These are phyloP conservation scores for Jaltomata sinuosa DNA, from an alignment of 257 asterid species.

Conservation along the genomic window DNA sequence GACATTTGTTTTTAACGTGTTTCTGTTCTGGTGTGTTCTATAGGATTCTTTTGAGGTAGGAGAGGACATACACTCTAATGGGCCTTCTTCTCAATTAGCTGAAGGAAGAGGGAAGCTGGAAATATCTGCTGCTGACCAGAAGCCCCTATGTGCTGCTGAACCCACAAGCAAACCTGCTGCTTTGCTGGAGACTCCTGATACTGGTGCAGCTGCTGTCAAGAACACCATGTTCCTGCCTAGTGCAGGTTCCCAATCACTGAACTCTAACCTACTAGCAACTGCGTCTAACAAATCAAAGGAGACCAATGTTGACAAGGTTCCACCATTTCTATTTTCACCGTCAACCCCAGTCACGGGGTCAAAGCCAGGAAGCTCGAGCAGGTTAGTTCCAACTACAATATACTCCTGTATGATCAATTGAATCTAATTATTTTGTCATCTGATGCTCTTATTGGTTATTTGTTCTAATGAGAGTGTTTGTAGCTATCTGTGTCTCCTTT, in stretches of 20 bases:
- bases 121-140: conserved; percentile 8
- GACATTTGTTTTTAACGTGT: neutral
- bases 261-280: conserved; percentile 15
- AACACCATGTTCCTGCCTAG: conserved; percentile 7
- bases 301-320: conserved; percentile 14
- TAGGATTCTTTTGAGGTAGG: conserved; percentile 50
- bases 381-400: conserved; percentile 10
- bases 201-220: conserved; percentile 15
- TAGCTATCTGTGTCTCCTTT: neutral
- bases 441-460: neutral
- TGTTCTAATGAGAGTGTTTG: neutral
- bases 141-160: neutral
- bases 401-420: neutral
- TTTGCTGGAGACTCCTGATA: conserved; percentile 18
- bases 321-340: conserved; percentile 26
- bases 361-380: conserved; percentile 7
- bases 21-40: conserved; percentile 1
- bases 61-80: conserved; percentile 36
- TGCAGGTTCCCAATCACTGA: conserved; percentile 8
- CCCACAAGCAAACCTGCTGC: conserved; percentile 7
- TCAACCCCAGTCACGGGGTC: conserved; percentile 10
- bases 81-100: conserved; percentile 19
- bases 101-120: conserved; percentile 21
- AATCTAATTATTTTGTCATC: neutral
- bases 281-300: conserved; percentile 28